Conservation (phyloP, 2,329 filamentous ascomycete genomes). For the Penicillium aurantiogriseum region DNA sequence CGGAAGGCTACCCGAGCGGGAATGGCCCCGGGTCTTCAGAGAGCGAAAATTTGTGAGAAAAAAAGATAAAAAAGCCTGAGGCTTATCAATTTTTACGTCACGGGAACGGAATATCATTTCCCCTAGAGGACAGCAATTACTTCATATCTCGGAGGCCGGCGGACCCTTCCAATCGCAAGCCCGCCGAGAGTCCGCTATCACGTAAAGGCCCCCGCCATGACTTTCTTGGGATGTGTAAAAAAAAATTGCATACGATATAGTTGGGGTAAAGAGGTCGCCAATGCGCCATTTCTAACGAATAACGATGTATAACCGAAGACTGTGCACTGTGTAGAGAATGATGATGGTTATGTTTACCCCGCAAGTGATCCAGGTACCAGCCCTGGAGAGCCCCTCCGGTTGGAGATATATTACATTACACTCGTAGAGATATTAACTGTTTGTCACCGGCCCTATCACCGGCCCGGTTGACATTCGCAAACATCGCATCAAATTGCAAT, state of each 20-base stretch:
- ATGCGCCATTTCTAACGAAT: conserved; percentile 12
- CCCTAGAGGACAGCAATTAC: conserved; percentile 14
- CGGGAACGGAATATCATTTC: conserved; percentile 15
- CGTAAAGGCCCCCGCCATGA: conserved; percentile 20
- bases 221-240: conserved; percentile 3
- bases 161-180: conserved; percentile 23
- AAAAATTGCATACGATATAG: not conserved
- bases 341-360: conserved; percentile 23
- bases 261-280: conserved; percentile 1
- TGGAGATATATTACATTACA: conserved; percentile 6
- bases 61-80: not conserved
- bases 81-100: not conserved
- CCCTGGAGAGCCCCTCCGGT: conserved; percentile 12
- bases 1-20: not conserved
- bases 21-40: not conserved
- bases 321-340: conserved; percentile 6
- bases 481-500: conserved; percentile 1
- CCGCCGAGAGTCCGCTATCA: conserved; percentile 23
- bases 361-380: conserved; percentile 27
- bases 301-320: not conserved
- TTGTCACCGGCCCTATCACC: conserved; percentile 8
- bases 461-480: conserved; percentile 15
- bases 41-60: too few species aligned
- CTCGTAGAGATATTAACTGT: not conserved
- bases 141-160: conserved; percentile 19